Percentiles rank a stretch among this genome's conserved stretches.
These are phyloP conservation scores for Lodderomyces orthopsilosis DNA, from an alignment of 1,139 yeast species.

Conservation along the genomic window DNA sequence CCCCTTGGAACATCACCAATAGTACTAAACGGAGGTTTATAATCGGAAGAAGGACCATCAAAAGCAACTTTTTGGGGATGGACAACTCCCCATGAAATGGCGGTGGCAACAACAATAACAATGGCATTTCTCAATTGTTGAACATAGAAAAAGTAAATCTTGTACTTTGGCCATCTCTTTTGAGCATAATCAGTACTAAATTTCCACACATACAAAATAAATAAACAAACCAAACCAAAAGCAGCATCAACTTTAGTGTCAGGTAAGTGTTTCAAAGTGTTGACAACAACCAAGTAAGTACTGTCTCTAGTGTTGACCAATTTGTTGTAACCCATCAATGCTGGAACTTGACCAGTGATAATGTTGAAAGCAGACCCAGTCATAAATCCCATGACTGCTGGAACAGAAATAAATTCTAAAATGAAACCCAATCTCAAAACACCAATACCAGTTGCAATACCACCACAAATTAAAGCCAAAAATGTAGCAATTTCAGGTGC, in stretches of 20 bases:
- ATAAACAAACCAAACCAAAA: constrained; percentile 75
- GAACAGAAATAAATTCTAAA: constrained; percentile 83
- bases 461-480: constrained; percentile 79
- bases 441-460: constrained; percentile 80
- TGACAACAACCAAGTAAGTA: constrained; percentile 66
- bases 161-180: constrained; percentile 62
- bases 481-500: constrained; percentile 77
- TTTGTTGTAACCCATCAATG: constrained; percentile 70
- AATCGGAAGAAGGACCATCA: constrained; percentile 29
- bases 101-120: constrained; percentile 72
- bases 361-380: constrained; percentile 89
- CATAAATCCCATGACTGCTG: constrained; percentile 95
- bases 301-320: constrained; percentile 70
- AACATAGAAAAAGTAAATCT: constrained; percentile 59
- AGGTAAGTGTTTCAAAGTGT: constrained; percentile 69
- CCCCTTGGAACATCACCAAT: constrained; percentile 84
- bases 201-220: constrained; percentile 68
- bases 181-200: constrained; percentile 54
- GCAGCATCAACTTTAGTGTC: constrained; percentile 77
- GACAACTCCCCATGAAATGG: constrained; percentile 67
- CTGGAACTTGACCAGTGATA: constrained; percentile 82
- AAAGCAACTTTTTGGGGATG: constrained; percentile 63
- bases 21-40: constrained; percentile 53
- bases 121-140: constrained; percentile 81
- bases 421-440: constrained; percentile 81